These are phyloP conservation scores for Symbiodinium pilosum DNA, from an alignment of 73 alveolate genomes.

Conservation along the genomic window DNA sequence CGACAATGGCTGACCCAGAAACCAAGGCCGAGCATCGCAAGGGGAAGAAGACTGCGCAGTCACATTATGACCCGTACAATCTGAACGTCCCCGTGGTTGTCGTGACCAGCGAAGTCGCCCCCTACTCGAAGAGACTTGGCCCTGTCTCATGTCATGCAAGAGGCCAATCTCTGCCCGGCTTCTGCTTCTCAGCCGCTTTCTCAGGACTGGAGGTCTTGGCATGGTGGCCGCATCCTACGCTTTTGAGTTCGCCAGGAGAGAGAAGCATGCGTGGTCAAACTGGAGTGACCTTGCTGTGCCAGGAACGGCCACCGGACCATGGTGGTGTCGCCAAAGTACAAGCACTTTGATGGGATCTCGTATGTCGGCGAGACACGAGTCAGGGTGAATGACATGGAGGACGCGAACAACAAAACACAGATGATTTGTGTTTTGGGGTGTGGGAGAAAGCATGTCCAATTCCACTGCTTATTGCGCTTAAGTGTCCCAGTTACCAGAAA, in stretches of 20 bases:
- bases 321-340: constrained; percentile 94
- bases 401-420: background rate
- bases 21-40: constrained; percentile 65
- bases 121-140: constrained; percentile 58
- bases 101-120: constrained; percentile 89
- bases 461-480: too few relatives aligned
- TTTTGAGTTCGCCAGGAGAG: constrained; percentile 77
- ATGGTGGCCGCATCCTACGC: constrained; percentile 92
- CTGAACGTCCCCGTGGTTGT: constrained; percentile 78
- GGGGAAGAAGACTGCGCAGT: constrained; percentile 75
- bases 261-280: background rate
- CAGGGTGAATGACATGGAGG: constrained; percentile 64
- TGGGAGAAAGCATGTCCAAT: too few relatives aligned
- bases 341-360: constrained; percentile 66
- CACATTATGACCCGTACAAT: constrained; percentile 85
- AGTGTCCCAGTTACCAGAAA: too few relatives aligned
- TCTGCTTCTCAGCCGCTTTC: background rate
- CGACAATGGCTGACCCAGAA: constrained; percentile 41
- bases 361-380: constrained; percentile 77
- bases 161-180: background rate
- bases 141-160: background rate
- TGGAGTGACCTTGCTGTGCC: background rate
- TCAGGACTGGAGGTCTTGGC: constrained; percentile 91
- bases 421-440: too few relatives aligned
- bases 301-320: constrained; percentile 88